Evolutionary conservation across 208 protist species (phyloP), one percentile per base, ranked within the genome.

Genomic region (Trypanosoma rangeli): DNA sequence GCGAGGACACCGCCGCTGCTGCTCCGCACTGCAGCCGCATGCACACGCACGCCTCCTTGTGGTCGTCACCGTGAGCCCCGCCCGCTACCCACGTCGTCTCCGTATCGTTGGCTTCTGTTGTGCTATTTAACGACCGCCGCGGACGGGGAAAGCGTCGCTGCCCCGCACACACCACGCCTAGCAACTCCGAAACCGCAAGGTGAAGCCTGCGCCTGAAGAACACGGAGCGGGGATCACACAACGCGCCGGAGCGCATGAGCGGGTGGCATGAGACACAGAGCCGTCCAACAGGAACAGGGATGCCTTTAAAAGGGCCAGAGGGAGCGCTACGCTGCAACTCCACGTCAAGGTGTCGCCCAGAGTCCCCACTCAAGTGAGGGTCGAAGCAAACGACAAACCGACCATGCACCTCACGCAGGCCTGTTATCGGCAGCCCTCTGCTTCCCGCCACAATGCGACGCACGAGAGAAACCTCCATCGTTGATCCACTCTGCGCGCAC

Each of bases 121-220:
- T 24, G 13, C 20, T 28, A 26, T 55, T 16, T 55, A 28, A 2
- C 50, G 15, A 20, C 42, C 12, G 42, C 42, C 15, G 42, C 4
- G 10, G 37, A 4, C 37, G 37, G 4, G 37, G 10, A 10, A 10
- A 42, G 37, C 37, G 10, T 10, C 4, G 31, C 0, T 22, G 60
- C 39, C 15, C 5, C 7, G 20, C n/a, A 46, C 53, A 37, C 26
- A 74, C 61, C 10, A 74, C 39, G 42, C 69, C 69, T 1, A 67
- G 16, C 28, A 74, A 24, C 52, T 74, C 53, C 20, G 18, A 31
- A 22, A 74, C 35, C 39, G 58, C 50, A 20, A 68, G 22, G n/a
- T 52, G 39, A 57, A 74, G 61, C 9, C 1, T 13, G n/a, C 39
- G 61, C 22, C 35, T n/a, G 56, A 74, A 74, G 48, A 74, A 68